These are phyloP conservation scores for Penicillium sp. DNA, from an alignment of 2,329 filamentous ascomycete species.

Conservation along the genomic window DNA sequence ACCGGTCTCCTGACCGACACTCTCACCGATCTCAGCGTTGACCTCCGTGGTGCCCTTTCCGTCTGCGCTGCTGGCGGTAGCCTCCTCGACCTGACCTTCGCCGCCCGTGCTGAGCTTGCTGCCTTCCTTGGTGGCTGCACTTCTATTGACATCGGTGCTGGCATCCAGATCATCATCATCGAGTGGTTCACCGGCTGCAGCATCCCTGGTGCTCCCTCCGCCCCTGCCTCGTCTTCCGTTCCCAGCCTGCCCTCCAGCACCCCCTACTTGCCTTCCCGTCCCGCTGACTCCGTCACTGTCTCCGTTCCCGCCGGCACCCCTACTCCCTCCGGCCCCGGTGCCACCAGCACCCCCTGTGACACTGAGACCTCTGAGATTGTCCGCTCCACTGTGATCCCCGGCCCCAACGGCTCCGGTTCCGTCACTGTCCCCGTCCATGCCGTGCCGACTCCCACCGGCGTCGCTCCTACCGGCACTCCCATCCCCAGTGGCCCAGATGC, in stretches of 20 bases:
- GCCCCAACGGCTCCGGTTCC: neutral
- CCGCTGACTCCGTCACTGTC: conserved; percentile 3
- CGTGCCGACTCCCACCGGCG: conserved; percentile 12
- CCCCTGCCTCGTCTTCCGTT: conserved; percentile 12
- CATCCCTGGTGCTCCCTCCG: conserved; percentile 17
- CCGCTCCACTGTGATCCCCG: conserved; percentile 4
- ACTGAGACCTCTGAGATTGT: conserved; percentile 5
- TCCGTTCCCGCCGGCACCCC: conserved; percentile 2
- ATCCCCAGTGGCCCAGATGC: neutral
- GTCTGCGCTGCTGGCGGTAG: conserved; percentile 27
- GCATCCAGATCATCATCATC: conserved; percentile 45
- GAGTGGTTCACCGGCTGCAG: conserved; percentile 30
- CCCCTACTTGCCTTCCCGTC: conserved; percentile 2
- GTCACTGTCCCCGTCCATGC: conserved; percentile 4
- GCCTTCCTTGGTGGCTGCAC: conserved; percentile 29
- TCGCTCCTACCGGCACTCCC: neutral
- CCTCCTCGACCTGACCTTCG: conserved; percentile 26
- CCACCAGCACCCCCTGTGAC: conserved; percentile 10
- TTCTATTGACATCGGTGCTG: conserved; percentile 22
- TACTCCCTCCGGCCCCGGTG: conserved; percentile 5
- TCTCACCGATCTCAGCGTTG: conserved; percentile 23
- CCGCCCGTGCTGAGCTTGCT: conserved; percentile 30
- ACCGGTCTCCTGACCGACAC: conserved; percentile 25
- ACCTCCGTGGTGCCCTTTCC: conserved; percentile 27
- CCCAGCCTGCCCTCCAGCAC: conserved; percentile 16